Base-by-base conservation (phyloP, 306 rosid species). In the Pachyrhizus erosus region DNA sequence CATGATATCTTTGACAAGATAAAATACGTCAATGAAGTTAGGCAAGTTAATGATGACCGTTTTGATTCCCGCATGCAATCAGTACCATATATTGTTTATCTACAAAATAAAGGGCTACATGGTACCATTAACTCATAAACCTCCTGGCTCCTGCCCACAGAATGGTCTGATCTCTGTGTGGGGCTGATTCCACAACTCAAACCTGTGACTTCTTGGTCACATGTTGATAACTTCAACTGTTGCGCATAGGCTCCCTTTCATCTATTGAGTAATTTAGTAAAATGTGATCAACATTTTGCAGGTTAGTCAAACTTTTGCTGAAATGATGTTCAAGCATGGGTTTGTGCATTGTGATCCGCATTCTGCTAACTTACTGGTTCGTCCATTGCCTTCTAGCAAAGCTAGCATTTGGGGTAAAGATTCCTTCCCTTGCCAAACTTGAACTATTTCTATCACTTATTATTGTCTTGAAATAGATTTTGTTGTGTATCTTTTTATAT, bases 321-420 rank as follows among this genome's bases (percentile, higher is more conserved):
- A 93, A 89, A 96, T 96, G 99, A 96, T 93, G 92, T 96, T 92
- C 86, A 96, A 88, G 82, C 99, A 96, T 23, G 99, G 99, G 73
- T 96, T 96, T 90, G 99, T 96, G 76, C 99, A 96, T 81, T 96
- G 99, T 78, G 99, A 96, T 73, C 99, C 99, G 5, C 99, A 96
- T 85, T 92, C 91, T 42, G 99, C 99, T 62, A 96, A 96, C 87
- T 86, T 96, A 78, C 85, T 96, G 71, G 94, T 96, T 81, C 98
- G 98, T 48, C 97, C 97, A 65, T 70, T 88, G 86, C 99, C 98
- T 82, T 81, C 87, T 54, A 66, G 91, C 83, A 88, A 62, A 84
- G 83, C 80, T 83, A 90, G 89, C 83, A 84, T 93, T 83, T 70
- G 86, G 54, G 97, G 99, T 96, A 82, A 88, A 87, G 67, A 40